phyloP scores from a whole-genome alignment of 768 basidiomycete species.

The Lenzites betulinus region DNA sequence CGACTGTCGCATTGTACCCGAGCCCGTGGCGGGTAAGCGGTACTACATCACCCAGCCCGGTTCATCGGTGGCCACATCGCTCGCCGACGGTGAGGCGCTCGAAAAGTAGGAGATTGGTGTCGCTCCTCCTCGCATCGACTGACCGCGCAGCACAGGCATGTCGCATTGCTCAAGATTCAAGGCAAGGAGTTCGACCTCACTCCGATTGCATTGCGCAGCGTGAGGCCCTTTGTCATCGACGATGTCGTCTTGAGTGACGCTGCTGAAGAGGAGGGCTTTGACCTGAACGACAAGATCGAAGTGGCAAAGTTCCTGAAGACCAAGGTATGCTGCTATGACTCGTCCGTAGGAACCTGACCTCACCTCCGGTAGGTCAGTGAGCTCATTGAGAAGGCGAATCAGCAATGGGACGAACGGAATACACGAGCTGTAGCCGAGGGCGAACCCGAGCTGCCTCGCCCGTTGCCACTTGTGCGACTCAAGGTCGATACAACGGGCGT shows the following conservation, averaged over 20 bases:
- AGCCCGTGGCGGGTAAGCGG: slow-evolving; percentile 86
- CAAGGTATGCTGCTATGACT: slow-evolving; percentile 48
- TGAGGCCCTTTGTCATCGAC: slow-evolving; percentile 92
- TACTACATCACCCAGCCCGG: slow-evolving; percentile 96
- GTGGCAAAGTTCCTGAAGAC: slow-evolving; percentile 79
- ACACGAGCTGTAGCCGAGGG: slow-evolving; percentile 58
- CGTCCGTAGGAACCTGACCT: background rate
- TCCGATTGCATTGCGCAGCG: slow-evolving; percentile 86
- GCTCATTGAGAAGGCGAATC: slow-evolving; percentile 77
- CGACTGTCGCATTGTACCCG: slow-evolving; percentile 91
- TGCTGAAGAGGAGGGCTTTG: slow-evolving; percentile 75
- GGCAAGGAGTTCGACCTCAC: slow-evolving; percentile 85
- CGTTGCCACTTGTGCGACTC: slow-evolving; percentile 87
- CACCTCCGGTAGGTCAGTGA: slow-evolving; percentile 64
- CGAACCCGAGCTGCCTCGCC: slow-evolving; percentile 59
- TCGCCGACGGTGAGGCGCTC: slow-evolving; percentile 90
- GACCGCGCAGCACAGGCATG: slow-evolving; percentile 60
- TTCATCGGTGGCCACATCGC: slow-evolving; percentile 90
- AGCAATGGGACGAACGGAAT: slow-evolving; percentile 77
- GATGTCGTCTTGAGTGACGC: slow-evolving; percentile 74
- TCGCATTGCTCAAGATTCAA: slow-evolving; percentile 85
- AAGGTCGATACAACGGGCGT: slow-evolving; percentile 94
- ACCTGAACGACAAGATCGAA: slow-evolving; percentile 78
- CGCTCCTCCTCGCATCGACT: background rate
- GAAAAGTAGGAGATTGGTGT: slow-evolving; percentile 66